Conservation (phyloP, 2,329 filamentous ascomycete species). For the Scedosporium aurantiacum region DNA sequence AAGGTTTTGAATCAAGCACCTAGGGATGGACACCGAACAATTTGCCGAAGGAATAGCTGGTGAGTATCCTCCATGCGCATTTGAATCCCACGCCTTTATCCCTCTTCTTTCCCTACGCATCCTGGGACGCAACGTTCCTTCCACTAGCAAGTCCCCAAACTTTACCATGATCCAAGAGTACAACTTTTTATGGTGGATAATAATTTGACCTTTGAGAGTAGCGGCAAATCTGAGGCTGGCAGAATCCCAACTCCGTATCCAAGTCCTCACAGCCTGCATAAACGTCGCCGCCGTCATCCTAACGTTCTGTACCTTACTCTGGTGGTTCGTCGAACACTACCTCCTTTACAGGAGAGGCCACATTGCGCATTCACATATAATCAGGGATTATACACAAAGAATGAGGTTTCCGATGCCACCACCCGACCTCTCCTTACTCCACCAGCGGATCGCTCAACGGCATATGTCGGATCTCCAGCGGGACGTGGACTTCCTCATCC, state of each 20-base stretch:
- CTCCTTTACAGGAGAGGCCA: background rate
- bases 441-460: background rate
- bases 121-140: too few species aligned
- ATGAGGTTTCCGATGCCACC: background rate
- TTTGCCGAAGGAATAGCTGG: background rate
- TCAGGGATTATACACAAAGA: background rate
- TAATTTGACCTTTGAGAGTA: background rate
- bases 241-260: background rate
- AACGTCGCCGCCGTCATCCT: background rate
- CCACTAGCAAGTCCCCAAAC: background rate
- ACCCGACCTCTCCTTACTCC: background rate
- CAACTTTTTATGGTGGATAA: background rate
- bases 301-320: background rate
- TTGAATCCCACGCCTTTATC: background rate
- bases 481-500: background rate
- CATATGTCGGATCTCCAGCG: background rate
- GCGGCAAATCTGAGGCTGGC: background rate
- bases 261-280: background rate
- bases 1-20: background rate
- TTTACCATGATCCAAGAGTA: background rate
- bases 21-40: background rate
- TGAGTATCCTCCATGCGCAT: background rate
- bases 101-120: background rate
- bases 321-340: background rate
- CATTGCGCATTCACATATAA: background rate